phyloP scores from a whole-genome alignment of 2,329 filamentous ascomycete genomes.

The Aureobasidium vineae region DNA sequence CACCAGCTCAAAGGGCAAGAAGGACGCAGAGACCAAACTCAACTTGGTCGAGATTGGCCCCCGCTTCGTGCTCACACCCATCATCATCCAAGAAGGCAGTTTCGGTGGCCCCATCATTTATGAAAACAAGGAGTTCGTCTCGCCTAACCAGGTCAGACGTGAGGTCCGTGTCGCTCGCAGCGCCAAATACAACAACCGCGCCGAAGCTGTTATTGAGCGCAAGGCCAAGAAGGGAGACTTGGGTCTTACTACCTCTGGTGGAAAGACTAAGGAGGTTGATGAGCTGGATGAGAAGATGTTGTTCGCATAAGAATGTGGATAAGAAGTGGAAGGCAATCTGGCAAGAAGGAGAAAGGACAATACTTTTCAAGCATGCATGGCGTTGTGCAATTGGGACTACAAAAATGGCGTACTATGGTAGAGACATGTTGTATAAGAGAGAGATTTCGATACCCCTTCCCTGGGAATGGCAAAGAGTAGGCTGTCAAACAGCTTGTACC shows the following conservation, averaged over 20 bases:
- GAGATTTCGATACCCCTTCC: neutral
- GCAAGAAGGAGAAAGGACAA: neutral
- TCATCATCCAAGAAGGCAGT: slow-evolving; percentile 90
- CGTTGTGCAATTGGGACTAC: neutral
- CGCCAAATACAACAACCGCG: slow-evolving; percentile 70
- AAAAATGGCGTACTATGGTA: neutral
- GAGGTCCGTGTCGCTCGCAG: slow-evolving; percentile 77
- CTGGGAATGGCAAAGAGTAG: neutral
- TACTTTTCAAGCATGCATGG: slow-evolving; percentile 6
- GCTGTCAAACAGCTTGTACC: neutral
- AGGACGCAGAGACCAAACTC: slow-evolving; percentile 67
- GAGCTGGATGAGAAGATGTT: slow-evolving; percentile 73
- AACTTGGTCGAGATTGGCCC: slow-evolving; percentile 91
- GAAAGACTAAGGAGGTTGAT: slow-evolving; percentile 61
- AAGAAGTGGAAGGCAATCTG: neutral
- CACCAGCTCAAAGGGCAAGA: slow-evolving; percentile 39
- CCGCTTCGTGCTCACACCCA: slow-evolving; percentile 87
- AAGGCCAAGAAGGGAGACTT: slow-evolving; percentile 72
- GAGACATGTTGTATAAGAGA: slow-evolving; percentile 5
- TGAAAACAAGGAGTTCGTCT: slow-evolving; percentile 96
- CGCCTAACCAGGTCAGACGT: slow-evolving; percentile 87
- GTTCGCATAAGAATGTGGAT: slow-evolving; percentile 59
- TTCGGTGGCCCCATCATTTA: slow-evolving; percentile 97
- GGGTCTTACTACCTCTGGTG: slow-evolving; percentile 67
- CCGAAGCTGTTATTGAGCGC: slow-evolving; percentile 70